Conservation (phyloP, 1,284 basidiomycete genomes). For the Jaminaea rosea region DNA sequence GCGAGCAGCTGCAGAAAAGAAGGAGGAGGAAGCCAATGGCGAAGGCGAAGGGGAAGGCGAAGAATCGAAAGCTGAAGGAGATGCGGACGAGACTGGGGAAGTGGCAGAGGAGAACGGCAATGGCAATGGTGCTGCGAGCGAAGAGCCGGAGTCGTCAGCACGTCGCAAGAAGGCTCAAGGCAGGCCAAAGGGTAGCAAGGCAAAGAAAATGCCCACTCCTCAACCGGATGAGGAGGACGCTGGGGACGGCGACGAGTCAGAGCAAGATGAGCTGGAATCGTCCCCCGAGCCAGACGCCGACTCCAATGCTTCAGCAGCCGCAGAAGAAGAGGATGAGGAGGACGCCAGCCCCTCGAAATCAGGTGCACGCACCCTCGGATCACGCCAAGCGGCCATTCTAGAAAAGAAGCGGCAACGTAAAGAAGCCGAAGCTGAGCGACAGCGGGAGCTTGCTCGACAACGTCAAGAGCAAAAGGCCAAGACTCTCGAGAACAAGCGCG, state of each 20-base stretch:
- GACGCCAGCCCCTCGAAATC: not conserved
- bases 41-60: conserved; percentile 10
- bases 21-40: conserved; percentile 6
- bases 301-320: not conserved
- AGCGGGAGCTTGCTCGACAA: conserved; percentile 15
- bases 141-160: no score
- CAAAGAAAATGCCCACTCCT: not conserved
- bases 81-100: conserved; percentile 9
- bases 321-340: not conserved
- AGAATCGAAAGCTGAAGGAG: conserved; percentile 3
- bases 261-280: conserved; percentile 26
- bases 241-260: conserved; percentile 35
- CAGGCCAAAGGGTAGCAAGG: not conserved
- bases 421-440: conserved; percentile 21
- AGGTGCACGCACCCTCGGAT: conserved; percentile 19
- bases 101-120: conserved; percentile 3
- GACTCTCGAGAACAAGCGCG: conserved; percentile 29
- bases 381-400: conserved; percentile 38
- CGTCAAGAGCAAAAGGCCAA: conserved; percentile 29
- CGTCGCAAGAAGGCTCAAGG: no score
- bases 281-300: conserved; percentile 2
- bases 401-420: conserved; percentile 37
- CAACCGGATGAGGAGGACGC: conserved; percentile 54
- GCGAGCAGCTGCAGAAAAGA: conserved; percentile 54
- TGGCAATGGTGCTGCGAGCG: conserved; percentile 1